Base-by-base conservation (phyloP, 768 basidiomycete genomes). In the Dioszegia hungarica region DNA sequence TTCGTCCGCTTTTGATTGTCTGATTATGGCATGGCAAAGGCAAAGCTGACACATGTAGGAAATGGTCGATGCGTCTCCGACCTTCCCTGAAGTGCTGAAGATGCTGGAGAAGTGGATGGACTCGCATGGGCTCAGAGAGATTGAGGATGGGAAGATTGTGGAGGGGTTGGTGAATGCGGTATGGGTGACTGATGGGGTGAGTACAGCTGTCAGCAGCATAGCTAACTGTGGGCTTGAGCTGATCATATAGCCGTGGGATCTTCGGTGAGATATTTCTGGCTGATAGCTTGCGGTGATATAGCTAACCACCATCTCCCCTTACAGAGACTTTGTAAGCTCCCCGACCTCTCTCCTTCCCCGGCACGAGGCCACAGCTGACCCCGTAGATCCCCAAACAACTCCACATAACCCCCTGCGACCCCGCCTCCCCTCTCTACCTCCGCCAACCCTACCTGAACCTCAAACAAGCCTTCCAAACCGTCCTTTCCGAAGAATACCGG, bases 61-160 rank as follows among this genome's bases (percentile, higher is more conserved):
- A 12, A 86, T 89, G 78, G 88, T 98, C 27, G 84, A 95, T 71
- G 54, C 68, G 8, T 86, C 92, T 0, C 90, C 91, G 11, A 79
- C 79, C 1, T 97, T 93, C 70, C 79, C 84, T 36, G 81, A 82
- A 49, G 84, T 90, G 49, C 76, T 91, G 55, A 77, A 79, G 19
- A 77, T 77, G 47, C 84, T 92, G 67, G 80, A 82, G 31, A 71
- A 77, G 34, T 91, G 93, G 77, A 77, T 97, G 56, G 79, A 81
- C 41, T 79, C 84, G 59, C 82, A 92, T 68, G 84, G 83, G 20
- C 78, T 95, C 48, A 83, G 89, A 57, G 54, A 66, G 45, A 60
- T 60, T 37, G 63, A 63, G 19, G 66, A 63, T 54, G 49, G 89
- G 59, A 55, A 68, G 47, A 60, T 60, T 27, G 63, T 62, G 17